Evolutionary conservation across 129 eudicot species (phyloP), one percentile per base, ranked within the genome.

Genomic region (sunflower (Helianthus annuus)): DNA sequence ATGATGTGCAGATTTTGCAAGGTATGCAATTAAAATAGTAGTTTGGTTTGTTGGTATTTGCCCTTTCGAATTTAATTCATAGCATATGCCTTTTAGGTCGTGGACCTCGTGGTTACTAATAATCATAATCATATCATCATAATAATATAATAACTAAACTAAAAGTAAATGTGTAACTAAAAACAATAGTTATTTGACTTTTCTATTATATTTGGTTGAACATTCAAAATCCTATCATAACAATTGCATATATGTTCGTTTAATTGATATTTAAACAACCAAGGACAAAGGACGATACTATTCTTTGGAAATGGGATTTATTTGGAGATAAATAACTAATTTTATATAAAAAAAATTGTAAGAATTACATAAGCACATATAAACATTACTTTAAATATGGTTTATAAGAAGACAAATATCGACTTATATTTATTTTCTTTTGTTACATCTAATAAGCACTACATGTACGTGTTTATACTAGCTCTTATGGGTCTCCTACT

Each of bases 21-120:
- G n/a, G n/a, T n/a, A n/a, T n/a, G n/a, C n/a, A 34, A 17, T 49
- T 16, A 48, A 40, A 48, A 15, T 10, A 17, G n/a, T n/a, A 34
- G 61, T 14, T 40, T 36, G 10, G 75, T 39, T 17, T 10, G 75
- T 59, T 68, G 69, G 42, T 69, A 13, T 69, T 69, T 69, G 39
- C 16, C 75, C 70, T 58, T 76, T 59, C 63, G 34, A 12, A 76
- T 17, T 58, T 59, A 68, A 46, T 59, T 68, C 64, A 51, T 22
- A n/a, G 15, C 58, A 63, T 38, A 48, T 70, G 29, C 40, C 27
- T 51, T 51, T 49, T 63, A 12, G 63, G 71, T 74, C 64, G 78
- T 74, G 78, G 71, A 19, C 78, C 68, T 49, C 27, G 64, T 19
- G 78, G 64, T 64, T 14, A 52, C 63, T 52, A 64, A 53, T 13